Evolutionary conservation across 2,329 filamentous ascomycete genomes (phyloP), one percentile per base, ranked within the genome.

Genomic region (Exophiala sideris): DNA sequence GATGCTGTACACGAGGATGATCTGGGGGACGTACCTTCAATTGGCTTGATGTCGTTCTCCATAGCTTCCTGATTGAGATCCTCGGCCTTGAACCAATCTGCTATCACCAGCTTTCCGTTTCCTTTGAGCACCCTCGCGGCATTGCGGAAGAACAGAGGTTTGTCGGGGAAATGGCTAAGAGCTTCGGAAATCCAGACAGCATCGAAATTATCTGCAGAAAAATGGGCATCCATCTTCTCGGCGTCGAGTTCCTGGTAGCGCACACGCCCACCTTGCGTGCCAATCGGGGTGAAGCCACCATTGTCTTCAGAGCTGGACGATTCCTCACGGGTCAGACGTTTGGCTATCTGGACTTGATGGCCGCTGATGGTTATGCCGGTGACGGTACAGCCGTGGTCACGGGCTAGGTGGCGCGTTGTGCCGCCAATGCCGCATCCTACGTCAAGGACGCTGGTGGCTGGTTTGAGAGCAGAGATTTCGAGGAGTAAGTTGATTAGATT

Each of bases 151-250:
- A 84, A 84, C 2, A 83, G 67, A 1, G 73, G 69, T 66, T 84
- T 84, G 63, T 83, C 74, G 0, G 80, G 80, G 53, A 84, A 76
- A 65, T 84, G 81, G 60, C 78, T 82, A 54, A 84, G 73, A 2
- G 81, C 81, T 65, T 84, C 81, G 45, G 79, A 81, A 65, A 84
- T 83, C 81, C 81, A 85, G 18, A 84, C 79, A 40, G 73, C 74
- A 60, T 83, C 79, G 59, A 84, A 84, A 1, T 59, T 65, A 45
- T 65, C 65, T 2, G 62, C 58, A 3, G 56, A 66, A 57, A 84
- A 84, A 64, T 72, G 71, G 1, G 78, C 74, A 2, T 74, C 76
- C 79, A 85, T 83, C 62, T 75, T 81, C 70, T 84, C 82, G 1
- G 81, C 81, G 62, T 84, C 82, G 4, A 84, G 73, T 68, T 84